phyloP scores from a whole-genome alignment of 805 yeast species.

The Candida manassasensis region DNA sequence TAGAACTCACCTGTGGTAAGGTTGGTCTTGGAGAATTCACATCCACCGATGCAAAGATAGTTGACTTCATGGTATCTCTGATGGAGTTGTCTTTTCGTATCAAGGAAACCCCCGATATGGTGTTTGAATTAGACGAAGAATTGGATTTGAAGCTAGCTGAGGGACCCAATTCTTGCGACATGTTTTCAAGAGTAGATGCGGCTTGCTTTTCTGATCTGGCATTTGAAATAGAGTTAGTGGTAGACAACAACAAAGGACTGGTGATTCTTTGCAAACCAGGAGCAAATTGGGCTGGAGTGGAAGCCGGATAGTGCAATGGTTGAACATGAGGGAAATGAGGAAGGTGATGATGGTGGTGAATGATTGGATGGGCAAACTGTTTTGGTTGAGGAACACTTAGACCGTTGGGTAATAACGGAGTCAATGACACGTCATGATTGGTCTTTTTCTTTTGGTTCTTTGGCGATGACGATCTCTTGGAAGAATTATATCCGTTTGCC shows the following conservation, averaged over 20 bases:
- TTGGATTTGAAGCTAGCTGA: slow-evolving; percentile 32
- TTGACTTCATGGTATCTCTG: slow-evolving; percentile 9
- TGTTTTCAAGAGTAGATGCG: slow-evolving; percentile 42
- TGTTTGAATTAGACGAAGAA: background rate
- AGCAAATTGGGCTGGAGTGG: slow-evolving; percentile 69
- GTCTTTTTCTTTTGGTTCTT: slow-evolving; percentile 13
- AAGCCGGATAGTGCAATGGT: slow-evolving; percentile 60
- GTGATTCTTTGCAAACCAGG: slow-evolving; percentile 60
- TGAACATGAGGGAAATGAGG: slow-evolving; percentile 16
- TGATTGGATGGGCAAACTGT: background rate
- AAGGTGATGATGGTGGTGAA: slow-evolving; percentile 15
- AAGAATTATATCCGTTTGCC: slow-evolving; percentile 9
- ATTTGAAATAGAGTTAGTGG: slow-evolving; percentile 42
- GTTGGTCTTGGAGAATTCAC: slow-evolving; percentile 1
- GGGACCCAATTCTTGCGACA: slow-evolving; percentile 42
- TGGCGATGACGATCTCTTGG: slow-evolving; percentile 18
- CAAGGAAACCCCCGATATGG: slow-evolving; percentile 22
- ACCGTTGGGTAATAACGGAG: slow-evolving; percentile 21
- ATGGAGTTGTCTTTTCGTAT: slow-evolving; percentile 17
- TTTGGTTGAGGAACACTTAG: background rate
- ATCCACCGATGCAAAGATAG: slow-evolving; percentile 36
- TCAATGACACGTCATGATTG: slow-evolving; percentile 13
- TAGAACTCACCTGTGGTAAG: background rate
- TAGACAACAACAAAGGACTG: slow-evolving; percentile 57
- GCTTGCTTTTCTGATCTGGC: slow-evolving; percentile 31